Evolutionary conservation across 768 basidiomycete genomes (phyloP), one percentile per base, ranked within the genome.

Genomic region (Psilocybe subaeruginosa): DNA sequence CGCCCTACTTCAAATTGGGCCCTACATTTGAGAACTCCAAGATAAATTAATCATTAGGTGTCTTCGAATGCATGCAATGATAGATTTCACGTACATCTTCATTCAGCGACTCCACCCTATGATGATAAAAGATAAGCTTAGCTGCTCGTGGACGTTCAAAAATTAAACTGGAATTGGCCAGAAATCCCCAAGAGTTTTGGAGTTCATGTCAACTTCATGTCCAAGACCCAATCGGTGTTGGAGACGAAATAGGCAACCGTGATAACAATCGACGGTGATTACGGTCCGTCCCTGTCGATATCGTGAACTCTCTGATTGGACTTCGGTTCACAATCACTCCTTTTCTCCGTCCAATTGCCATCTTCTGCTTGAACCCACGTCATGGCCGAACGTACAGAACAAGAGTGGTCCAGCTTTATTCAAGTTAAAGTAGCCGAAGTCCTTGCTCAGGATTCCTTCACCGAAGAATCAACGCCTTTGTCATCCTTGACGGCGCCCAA

Each of bases 101-200:
- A 23, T 23, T 23, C 23, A 23, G 23, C 23, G 23, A 23, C 23
- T 23, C 23, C 23, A 94, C 93, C 69, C 94, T 94, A 23, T 23
- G 23, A 23, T 23, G 83, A 64, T 88, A 86, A 23, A 19, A 23
- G 23, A 23, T 23, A 23, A 23, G 23, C 23, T 19, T 23, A 23
- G 23, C 23, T 23, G 23, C 23, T 53, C 31, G 30, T n/a, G 59
- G 59, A 55, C 47, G 54, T 60, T 60, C 59, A 53, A 60, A 53
- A 60, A 43, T 8, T 43, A 12, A 43, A n/a, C 11, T 14, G 41
- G 41, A 43, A 43, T 8, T 43, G n/a, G 14, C 14, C 41, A 43
- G 41, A 23, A 23, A 23, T 23, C 23, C 23, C 2, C 23, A 23
- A 23, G 55, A 60, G 27, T 48, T 55, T 60, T 47, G 54, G 23